These are phyloP conservation scores for Phytophthora nicotianae DNA, from an alignment of 352 stramenopile genomes.

Conservation along the genomic window DNA sequence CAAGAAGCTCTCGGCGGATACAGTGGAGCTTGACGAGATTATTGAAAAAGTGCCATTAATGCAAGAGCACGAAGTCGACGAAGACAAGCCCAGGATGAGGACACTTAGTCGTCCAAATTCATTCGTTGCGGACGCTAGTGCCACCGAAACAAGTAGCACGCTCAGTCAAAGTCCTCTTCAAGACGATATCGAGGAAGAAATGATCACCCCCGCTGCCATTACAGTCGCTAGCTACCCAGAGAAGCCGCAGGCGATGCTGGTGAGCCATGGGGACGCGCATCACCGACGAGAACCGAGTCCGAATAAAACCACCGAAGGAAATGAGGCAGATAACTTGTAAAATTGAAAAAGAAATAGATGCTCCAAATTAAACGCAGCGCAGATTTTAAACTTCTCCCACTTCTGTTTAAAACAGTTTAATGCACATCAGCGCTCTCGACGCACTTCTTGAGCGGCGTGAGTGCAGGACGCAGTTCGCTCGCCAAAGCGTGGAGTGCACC, in stretches of 20 bases:
- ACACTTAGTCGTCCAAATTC: conserved; percentile 27
- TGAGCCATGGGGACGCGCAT: conserved; percentile 21
- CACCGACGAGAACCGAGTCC: conserved; percentile 15
- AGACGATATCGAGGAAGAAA: conserved; percentile 20
- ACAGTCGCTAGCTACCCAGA: conserved; percentile 28
- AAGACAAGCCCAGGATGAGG: conserved; percentile 24
- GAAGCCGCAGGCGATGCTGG: conserved; percentile 30
- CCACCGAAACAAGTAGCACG: conserved; percentile 31
- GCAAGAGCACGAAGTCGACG: conserved; percentile 41
- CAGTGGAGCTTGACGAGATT: conserved; percentile 48
- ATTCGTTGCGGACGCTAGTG: conserved; percentile 21
- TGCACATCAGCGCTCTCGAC: conserved; percentile 80
- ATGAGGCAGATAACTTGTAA: conserved; percentile 21
- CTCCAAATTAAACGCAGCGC: conserved; percentile 20
- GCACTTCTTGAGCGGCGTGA: conserved; percentile 71
- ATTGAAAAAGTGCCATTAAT: conserved; percentile 62
- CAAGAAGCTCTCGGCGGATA: conserved; percentile 65
- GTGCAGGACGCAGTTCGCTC: conserved; percentile 57
- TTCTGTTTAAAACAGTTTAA: conserved; percentile 21
- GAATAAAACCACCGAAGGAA: conserved; percentile 12
- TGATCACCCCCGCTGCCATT: conserved; percentile 22
- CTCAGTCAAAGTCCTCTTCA: conserved; percentile 19
- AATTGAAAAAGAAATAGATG: conserved; percentile 26
- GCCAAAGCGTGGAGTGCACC: conserved; percentile 66
- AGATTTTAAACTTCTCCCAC: conserved; percentile 6